phyloP scores from a whole-genome alignment of 441 rosid species.

The Capsella rubella region DNA sequence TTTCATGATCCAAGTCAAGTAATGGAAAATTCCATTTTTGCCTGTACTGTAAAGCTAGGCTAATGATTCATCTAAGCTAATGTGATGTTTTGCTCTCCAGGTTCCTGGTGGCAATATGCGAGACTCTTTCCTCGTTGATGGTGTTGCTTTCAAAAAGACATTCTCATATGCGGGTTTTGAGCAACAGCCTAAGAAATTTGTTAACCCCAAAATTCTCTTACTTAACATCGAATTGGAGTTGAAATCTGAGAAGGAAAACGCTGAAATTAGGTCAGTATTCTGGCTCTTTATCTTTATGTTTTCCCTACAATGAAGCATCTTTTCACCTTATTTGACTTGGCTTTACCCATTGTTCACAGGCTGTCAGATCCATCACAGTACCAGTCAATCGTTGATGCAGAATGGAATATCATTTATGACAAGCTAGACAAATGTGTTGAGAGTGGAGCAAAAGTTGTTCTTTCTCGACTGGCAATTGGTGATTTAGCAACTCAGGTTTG shows the following conservation, averaged over 20 bases:
- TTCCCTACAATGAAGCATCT: slow-evolving; percentile 1
- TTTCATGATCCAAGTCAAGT: not conserved
- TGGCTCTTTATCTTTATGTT: not conserved
- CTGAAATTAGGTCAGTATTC: slow-evolving; percentile 82
- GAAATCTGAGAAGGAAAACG: slow-evolving; percentile 99
- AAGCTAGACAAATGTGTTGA: slow-evolving; percentile 94
- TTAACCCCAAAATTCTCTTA: slow-evolving; percentile 80
- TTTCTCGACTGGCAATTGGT: slow-evolving; percentile 97
- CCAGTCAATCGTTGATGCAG: slow-evolving; percentile 99
- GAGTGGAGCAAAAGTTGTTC: slow-evolving; percentile 95
- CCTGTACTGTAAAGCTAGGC: slow-evolving; percentile 1
- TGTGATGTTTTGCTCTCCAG: slow-evolving; percentile 49
- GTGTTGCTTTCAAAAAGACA: slow-evolving; percentile 99
- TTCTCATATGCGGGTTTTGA: slow-evolving; percentile 99
- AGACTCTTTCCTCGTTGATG: slow-evolving; percentile 95
- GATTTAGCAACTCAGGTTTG: slow-evolving; percentile 96
- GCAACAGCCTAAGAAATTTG: slow-evolving; percentile 97
- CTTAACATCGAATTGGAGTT: slow-evolving; percentile 93
- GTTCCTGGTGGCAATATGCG: slow-evolving; percentile 99
- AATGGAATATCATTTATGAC: slow-evolving; percentile 99
- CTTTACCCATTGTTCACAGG: slow-evolving; percentile 51
- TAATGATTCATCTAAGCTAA: slow-evolving; percentile 8
- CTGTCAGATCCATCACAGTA: slow-evolving; percentile 96
- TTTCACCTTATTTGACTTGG: slow-evolving; percentile 19
- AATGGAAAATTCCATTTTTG: not conserved